Evolutionary conservation across 441 rosid genomes (phyloP).

Genomic region (Aquilaria agallochum): DNA sequence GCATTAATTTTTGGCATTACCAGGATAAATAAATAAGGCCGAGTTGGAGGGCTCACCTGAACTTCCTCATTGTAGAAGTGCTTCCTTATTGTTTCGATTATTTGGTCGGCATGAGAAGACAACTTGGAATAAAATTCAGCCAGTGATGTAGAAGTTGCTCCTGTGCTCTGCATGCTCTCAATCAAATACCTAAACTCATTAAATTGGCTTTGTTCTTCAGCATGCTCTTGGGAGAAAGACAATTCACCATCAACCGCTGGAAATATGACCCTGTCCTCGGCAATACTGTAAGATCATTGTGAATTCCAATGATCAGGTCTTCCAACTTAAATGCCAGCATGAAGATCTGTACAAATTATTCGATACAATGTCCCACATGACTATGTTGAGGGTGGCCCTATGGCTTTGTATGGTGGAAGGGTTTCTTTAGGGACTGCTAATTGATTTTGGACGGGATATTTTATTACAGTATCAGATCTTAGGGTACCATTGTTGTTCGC

Average conservation of each 20-base stretch:
- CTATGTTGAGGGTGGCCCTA: no score
- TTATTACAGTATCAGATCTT: no score
- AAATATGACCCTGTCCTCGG: conserved; percentile 78
- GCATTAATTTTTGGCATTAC: no score
- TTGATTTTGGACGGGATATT: no score
- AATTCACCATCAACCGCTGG: conserved; percentile 77
- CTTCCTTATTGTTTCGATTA: conserved; percentile 59
- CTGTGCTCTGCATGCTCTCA: conserved; percentile 53
- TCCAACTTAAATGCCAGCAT: no score
- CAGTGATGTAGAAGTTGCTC: conserved; percentile 40
- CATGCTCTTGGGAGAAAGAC: conserved; percentile 69
- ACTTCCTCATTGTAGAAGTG: conserved; percentile 70
- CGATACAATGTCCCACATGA: neutral
- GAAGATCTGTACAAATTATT: no score
- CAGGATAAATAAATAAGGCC: no score
- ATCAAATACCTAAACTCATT: conserved; percentile 56
- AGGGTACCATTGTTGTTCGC: no score
- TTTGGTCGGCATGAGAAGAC: conserved; percentile 61
- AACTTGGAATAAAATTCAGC: conserved; percentile 56
- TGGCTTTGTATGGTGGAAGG: no score
- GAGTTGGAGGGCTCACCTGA: conserved; percentile 35
- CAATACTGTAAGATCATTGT: conserved; percentile 44
- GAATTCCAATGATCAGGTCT: conserved; percentile 1
- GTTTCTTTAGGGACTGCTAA: no score
- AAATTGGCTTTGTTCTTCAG: conserved; percentile 63